These are phyloP conservation scores for Amanita inopinata DNA, from an alignment of 768 basidiomycete species.

Conservation along the genomic window DNA sequence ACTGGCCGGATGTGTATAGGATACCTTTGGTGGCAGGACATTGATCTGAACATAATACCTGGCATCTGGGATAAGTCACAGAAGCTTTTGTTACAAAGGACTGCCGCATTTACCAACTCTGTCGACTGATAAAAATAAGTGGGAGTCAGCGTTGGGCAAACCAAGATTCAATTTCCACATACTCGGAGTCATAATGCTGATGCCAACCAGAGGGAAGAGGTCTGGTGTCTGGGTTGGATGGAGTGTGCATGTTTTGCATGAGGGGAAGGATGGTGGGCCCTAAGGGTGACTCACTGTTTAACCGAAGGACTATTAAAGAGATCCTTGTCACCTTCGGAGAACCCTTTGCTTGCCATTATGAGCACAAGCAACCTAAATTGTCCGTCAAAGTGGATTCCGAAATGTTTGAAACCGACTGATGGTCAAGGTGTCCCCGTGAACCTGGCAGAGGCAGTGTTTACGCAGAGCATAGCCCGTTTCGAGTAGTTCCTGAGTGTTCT, in stretches of 20 bases:
- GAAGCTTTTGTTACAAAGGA: background rate
- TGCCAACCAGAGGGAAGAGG: conserved; percentile 25
- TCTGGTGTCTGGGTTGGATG: conserved; percentile 13
- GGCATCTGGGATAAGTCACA: too few relatives aligned
- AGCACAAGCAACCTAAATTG: too few relatives aligned
- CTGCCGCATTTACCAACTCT: background rate
- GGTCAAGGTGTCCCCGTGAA: too few relatives aligned
- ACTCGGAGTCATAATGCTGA: conserved; percentile 25
- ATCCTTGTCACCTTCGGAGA: too few relatives aligned
- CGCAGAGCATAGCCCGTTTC: too few relatives aligned
- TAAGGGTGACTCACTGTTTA: too few relatives aligned
- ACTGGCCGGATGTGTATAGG: conserved; percentile 24
- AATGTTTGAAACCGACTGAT: too few relatives aligned
- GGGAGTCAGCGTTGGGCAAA: conserved; percentile 1
- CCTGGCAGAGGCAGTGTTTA: too few relatives aligned
- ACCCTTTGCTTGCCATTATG: too few relatives aligned
- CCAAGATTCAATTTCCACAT: conserved; percentile 8
- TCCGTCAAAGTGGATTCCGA: too few relatives aligned
- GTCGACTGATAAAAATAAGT: background rate
- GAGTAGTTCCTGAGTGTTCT: too few relatives aligned
- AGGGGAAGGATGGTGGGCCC: background rate
- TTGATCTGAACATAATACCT: conserved; percentile 28
- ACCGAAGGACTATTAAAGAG: too few relatives aligned
- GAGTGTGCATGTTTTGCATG: background rate
- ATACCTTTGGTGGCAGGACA: conserved; percentile 22